Evolutionary conservation across 179 eudicot genomes (phyloP).

Genomic region (Heliamphora ciliata): DNA sequence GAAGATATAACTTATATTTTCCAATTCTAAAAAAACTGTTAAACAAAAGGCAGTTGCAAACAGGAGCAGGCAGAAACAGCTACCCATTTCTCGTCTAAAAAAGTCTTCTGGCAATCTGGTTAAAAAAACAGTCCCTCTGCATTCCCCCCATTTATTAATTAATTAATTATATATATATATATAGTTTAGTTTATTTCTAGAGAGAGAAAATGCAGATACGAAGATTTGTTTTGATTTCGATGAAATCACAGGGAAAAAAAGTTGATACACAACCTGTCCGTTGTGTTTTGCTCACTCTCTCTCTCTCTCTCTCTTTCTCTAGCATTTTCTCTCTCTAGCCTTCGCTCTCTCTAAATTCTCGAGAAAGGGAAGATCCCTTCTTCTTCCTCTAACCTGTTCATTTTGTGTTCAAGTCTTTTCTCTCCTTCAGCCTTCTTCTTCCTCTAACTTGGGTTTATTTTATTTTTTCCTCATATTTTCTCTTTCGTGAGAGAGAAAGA

Average conservation of each 20-base stretch:
- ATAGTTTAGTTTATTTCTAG: background rate
- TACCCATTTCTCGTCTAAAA: slow-evolving; percentile 7
- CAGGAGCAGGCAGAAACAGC: slow-evolving; percentile 1
- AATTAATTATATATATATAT: too few relatives aligned
- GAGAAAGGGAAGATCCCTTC: slow-evolving; percentile 21
- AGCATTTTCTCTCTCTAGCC: slow-evolving; percentile 12
- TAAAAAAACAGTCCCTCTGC: slow-evolving; percentile 22
- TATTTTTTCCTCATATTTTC: background rate
- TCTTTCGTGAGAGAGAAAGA: background rate
- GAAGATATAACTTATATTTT: too few relatives aligned
- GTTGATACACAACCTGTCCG: background rate
- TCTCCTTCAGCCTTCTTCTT: background rate
- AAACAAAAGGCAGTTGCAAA: too few relatives aligned
- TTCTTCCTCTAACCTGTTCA: background rate
- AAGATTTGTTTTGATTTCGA: background rate
- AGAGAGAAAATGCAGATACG: background rate
- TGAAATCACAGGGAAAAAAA: background rate
- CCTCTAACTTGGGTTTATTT: background rate
- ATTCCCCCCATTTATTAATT: background rate
- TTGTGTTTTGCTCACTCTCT: background rate
- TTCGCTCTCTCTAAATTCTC: slow-evolving; percentile 26
- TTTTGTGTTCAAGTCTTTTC: too few relatives aligned
- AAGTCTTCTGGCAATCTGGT: slow-evolving; percentile 22
- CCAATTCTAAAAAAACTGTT: too few relatives aligned
- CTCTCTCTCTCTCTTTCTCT: background rate